Evolutionary conservation across 345 rosid species (phyloP).

Genomic region (Arabidopsis suecica): DNA sequence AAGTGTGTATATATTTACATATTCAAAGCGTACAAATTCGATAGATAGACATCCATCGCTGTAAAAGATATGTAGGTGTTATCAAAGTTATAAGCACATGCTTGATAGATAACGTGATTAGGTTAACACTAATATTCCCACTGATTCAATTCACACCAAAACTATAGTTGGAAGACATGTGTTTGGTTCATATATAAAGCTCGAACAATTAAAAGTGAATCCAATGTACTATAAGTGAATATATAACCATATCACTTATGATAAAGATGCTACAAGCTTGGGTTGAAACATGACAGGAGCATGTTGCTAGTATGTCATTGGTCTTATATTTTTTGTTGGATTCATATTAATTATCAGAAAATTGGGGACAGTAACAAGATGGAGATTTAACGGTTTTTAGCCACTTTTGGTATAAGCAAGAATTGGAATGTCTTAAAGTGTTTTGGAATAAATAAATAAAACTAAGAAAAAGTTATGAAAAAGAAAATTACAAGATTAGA

Average conservation of each 20-base stretch:
- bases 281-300: conserved; percentile 41
- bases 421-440: conserved; percentile 14
- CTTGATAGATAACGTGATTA: conserved; percentile 37
- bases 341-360: conserved; percentile 20
- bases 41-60: conserved; percentile 17
- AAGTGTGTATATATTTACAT: neutral
- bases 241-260: conserved; percentile 31
- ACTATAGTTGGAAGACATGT: conserved; percentile 28
- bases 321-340: conserved; percentile 29
- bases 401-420: conserved; percentile 40
- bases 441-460: neutral
- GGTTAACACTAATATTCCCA: conserved; percentile 45
- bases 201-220: conserved; percentile 42
- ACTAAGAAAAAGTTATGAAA: conserved; percentile 1
- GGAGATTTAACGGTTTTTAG: conserved; percentile 36
- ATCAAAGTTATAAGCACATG: conserved; percentile 17
- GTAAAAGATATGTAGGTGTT: conserved; percentile 20
- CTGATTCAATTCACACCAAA: conserved; percentile 18
- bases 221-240: conserved; percentile 24
- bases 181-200: conserved; percentile 35
- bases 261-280: conserved; percentile 36
- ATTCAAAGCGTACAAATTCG: neutral
- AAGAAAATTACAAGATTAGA: conserved; percentile 23
- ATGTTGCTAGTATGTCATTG: conserved; percentile 44
- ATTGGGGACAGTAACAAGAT: conserved; percentile 26